These are phyloP conservation scores for Neonectria magnoliae DNA, from an alignment of 2,329 filamentous ascomycete genomes.

Conservation along the genomic window DNA sequence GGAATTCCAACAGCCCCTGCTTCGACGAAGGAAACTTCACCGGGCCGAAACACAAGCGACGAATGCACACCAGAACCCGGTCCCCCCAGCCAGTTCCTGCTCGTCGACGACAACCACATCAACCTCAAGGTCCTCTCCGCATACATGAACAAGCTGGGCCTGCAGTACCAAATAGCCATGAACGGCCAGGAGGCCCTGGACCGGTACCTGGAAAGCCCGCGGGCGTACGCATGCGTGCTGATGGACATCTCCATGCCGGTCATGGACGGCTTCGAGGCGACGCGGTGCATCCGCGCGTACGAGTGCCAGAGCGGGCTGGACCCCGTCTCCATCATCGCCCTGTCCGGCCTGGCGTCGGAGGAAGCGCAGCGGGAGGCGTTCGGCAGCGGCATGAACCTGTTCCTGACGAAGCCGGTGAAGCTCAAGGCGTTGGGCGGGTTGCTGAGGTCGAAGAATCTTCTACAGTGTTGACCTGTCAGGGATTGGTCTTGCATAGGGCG, in stretches of 20 bases:
- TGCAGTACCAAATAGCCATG: constrained; percentile 43
- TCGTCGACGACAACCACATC: constrained; percentile 55
- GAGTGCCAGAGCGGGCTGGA: constrained; percentile 55
- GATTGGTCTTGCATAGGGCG: too few species aligned
- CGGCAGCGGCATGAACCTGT: constrained; percentile 63
- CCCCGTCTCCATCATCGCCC: constrained; percentile 59
- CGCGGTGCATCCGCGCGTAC: constrained; percentile 59
- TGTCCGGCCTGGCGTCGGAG: constrained; percentile 62
- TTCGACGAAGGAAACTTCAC: neutral
- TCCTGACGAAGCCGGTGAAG: constrained; percentile 64
- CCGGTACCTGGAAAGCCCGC: constrained; percentile 38
- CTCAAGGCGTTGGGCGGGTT: constrained; percentile 49
- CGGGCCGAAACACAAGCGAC: neutral
- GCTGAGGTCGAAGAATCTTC: neutral
- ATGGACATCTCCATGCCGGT: constrained; percentile 68
- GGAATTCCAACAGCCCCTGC: neutral
- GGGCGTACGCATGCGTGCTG: constrained; percentile 45
- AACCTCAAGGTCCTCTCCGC: constrained; percentile 50
- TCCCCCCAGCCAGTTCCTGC: constrained; percentile 39
- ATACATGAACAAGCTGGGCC: constrained; percentile 49
- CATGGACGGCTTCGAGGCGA: constrained; percentile 63
- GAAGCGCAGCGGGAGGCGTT: constrained; percentile 63
- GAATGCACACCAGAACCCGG: neutral
- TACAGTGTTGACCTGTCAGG: neutral
- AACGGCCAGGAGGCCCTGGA: constrained; percentile 50